Percentiles rank a stretch among this genome's conserved stretches.
Conservation (phyloP, 2,329 filamentous ascomycete species). For the Alternaria panax region DNA sequence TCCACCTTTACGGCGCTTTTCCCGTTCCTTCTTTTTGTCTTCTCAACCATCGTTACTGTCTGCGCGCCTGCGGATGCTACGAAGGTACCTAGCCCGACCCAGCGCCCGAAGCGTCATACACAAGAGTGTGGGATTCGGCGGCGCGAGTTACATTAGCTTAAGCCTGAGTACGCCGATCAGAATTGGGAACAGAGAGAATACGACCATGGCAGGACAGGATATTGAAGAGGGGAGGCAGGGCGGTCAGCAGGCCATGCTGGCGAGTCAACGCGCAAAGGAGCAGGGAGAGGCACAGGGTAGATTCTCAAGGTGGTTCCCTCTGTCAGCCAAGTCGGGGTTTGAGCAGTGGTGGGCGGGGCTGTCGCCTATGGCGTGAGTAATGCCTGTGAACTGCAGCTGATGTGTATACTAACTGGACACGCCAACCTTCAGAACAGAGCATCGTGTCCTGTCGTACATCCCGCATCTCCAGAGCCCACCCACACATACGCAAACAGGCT, state of each 20-base stretch:
- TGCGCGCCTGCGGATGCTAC: conserved; percentile 47
- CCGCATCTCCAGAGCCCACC: conserved; percentile 80
- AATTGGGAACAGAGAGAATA: conserved; percentile 33
- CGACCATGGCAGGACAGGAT: conserved; percentile 41
- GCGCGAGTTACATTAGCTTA: conserved; percentile 42
- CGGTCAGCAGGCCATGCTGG: conserved; percentile 57
- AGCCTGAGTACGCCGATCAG: conserved; percentile 39
- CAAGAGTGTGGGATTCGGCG: conserved; percentile 41
- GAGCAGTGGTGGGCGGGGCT: conserved; percentile 77
- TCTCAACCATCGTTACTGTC: background rate
- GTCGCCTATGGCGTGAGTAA: conserved; percentile 68
- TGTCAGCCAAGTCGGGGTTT: conserved; percentile 90
- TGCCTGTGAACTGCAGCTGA: background rate
- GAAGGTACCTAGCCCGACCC: conserved; percentile 35
- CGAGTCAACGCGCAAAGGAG: conserved; percentile 57
- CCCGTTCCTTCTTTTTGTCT: background rate
- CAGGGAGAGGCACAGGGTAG: conserved; percentile 44
- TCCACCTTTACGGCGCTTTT: background rate
- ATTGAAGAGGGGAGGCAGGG: conserved; percentile 29
- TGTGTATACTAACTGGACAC: background rate
- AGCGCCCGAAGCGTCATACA: conserved; percentile 30
- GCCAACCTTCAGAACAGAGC: conserved; percentile 68
- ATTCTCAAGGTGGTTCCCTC: conserved; percentile 70
- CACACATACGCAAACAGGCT: conserved; percentile 70
- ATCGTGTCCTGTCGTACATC: conserved; percentile 84